These are phyloP conservation scores for Aciculosporium take DNA, from an alignment of 2,329 filamentous ascomycete genomes.

Conservation along the genomic window DNA sequence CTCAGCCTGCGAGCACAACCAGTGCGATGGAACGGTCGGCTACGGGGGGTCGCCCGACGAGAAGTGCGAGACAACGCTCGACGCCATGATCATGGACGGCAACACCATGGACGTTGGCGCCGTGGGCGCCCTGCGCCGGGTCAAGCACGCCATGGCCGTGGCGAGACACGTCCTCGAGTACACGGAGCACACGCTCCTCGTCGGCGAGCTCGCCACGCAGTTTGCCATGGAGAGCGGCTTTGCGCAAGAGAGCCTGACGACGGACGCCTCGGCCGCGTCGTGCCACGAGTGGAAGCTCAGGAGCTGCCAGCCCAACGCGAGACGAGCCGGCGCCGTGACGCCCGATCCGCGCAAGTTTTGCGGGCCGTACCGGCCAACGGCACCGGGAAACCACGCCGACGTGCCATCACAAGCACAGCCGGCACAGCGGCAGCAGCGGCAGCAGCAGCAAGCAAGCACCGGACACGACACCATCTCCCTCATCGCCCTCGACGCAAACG, in stretches of 20 bases:
- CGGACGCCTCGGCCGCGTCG: conserved; percentile 21
- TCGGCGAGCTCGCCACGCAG: conserved; percentile 37
- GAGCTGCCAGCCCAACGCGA: conserved; percentile 38
- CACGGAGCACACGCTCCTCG: conserved; percentile 36
- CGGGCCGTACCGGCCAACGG: conserved; percentile 39
- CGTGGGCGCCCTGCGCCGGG: conserved; percentile 34
- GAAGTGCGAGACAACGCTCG: conserved; percentile 41
- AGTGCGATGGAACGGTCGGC: conserved; percentile 41
- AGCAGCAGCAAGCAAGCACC: background rate
- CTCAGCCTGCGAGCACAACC: conserved; percentile 34
- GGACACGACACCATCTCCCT: conserved; percentile 41
- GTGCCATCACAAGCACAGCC: background rate
- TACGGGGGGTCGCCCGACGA: conserved; percentile 42
- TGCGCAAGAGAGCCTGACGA: conserved; percentile 27
- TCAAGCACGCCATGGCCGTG: conserved; percentile 34
- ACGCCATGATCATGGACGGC: conserved; percentile 46
- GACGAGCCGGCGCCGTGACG: conserved; percentile 24
- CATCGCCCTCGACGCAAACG: conserved; percentile 28
- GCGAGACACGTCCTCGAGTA: conserved; percentile 36
- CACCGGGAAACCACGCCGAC: too few species aligned
- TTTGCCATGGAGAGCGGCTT: conserved; percentile 41
- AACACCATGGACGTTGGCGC: conserved; percentile 37
- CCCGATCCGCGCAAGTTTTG: conserved; percentile 29
- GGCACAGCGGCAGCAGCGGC: background rate
- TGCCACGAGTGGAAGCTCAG: conserved; percentile 29